These are phyloP conservation scores for Blastobotrys aristatus DNA, from an alignment of 1,139 yeast species.

Conservation along the genomic window DNA sequence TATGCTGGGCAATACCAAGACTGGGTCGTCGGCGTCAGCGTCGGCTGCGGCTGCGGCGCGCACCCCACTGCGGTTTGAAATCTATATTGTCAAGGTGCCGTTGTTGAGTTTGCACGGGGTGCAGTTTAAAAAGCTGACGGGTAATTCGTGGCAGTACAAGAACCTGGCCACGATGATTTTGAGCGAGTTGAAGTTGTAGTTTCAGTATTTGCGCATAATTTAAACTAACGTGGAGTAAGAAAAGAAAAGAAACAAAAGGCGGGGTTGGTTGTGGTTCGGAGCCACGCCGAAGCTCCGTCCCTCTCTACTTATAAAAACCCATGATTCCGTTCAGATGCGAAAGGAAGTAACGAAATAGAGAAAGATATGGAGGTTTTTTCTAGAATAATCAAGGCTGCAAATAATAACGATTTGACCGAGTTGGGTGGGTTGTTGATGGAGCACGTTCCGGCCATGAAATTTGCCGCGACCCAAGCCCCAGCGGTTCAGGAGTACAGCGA, in stretches of 20 bases:
- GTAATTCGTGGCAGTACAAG: constrained; percentile 95
- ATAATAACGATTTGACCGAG: not conserved
- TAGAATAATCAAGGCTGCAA: not conserved
- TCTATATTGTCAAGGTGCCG: constrained; percentile 89
- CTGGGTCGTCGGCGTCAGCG: not conserved
- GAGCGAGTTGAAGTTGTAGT: constrained; percentile 60
- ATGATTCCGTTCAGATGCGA: too few relatives aligned
- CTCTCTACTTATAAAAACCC: too few relatives aligned
- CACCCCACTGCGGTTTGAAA: constrained; percentile 78
- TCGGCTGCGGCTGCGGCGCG: constrained; percentile 20
- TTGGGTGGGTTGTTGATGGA: not conserved
- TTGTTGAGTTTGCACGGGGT: constrained; percentile 88
- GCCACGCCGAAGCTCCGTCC: too few relatives aligned
- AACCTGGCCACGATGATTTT: constrained; percentile 86
- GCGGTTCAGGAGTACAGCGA: not conserved
- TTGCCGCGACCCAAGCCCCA: not conserved
- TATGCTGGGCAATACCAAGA: constrained; percentile 39
- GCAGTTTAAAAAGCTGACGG: constrained; percentile 87
- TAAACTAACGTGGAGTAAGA: too few relatives aligned
- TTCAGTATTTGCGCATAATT: not conserved
- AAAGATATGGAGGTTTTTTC: not conserved
- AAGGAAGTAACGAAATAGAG: not conserved
- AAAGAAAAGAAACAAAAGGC: not conserved
- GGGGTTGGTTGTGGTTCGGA: not conserved
- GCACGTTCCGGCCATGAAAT: not conserved